Conservation (phyloP, 441 rosid genomes). For the Eruca vesicaria region DNA sequence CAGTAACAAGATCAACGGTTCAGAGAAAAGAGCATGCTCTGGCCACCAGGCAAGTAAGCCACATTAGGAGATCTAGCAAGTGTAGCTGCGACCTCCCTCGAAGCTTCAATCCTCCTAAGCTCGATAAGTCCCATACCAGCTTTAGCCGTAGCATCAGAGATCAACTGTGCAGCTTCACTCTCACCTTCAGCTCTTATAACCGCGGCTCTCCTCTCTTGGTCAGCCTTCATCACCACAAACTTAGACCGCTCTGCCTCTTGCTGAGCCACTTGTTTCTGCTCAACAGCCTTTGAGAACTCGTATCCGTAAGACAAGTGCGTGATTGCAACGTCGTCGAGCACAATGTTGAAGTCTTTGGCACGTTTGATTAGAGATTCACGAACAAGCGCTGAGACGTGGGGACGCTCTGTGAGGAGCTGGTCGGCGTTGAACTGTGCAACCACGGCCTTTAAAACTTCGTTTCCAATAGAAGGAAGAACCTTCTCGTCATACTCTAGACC, state of each 20-base stretch:
- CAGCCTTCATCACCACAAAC: slow-evolving; percentile 91
- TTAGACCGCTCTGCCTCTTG: slow-evolving; percentile 97
- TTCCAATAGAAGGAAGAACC: slow-evolving; percentile 95
- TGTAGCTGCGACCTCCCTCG: slow-evolving; percentile 89
- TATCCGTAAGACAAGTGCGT: slow-evolving; percentile 89
- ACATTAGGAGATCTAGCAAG: slow-evolving; percentile 90
- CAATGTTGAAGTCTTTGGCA: slow-evolving; percentile 84
- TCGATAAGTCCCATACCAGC: slow-evolving; percentile 93
- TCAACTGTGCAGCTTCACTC: slow-evolving; percentile 86
- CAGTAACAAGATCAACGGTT: slow-evolving; percentile 44
- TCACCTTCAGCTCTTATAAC: slow-evolving; percentile 96
- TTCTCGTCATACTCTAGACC: slow-evolving; percentile 96
- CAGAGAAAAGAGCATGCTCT: slow-evolving; percentile 70
- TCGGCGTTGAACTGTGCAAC: slow-evolving; percentile 99
- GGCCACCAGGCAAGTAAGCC: slow-evolving; percentile 84
- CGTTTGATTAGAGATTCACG: slow-evolving; percentile 70
- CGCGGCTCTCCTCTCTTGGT: slow-evolving; percentile 97
- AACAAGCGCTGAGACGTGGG: slow-evolving; percentile 85
- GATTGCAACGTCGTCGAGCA: slow-evolving; percentile 88
- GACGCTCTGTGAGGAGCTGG: slow-evolving; percentile 96
- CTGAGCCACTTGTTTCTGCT: slow-evolving; percentile 97
- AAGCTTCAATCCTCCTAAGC: slow-evolving; percentile 94
- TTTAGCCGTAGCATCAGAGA: slow-evolving; percentile 78
- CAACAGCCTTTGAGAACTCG: slow-evolving; percentile 95
- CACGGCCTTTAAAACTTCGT: slow-evolving; percentile 89